phyloP scores from a whole-genome alignment of 2,329 filamentous ascomycete species.

The Metarhizium guizhouense region DNA sequence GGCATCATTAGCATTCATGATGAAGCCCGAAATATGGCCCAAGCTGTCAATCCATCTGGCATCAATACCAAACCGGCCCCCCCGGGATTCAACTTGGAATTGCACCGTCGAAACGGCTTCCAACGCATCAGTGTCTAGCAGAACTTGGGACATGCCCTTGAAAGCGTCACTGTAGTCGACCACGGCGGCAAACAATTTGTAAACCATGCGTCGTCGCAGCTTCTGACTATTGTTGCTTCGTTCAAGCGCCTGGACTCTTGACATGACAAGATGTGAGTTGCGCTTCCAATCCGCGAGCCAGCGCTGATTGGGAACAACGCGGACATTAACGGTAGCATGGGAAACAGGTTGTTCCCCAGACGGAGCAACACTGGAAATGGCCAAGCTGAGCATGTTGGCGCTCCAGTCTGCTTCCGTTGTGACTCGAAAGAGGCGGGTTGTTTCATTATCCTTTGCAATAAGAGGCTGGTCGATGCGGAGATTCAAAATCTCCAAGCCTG shows the following conservation, averaged over 20 bases:
- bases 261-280: slow-evolving; percentile 49
- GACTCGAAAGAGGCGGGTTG: slow-evolving; percentile 22
- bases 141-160: slow-evolving; percentile 5
- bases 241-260: slow-evolving; percentile 47
- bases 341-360: neutral
- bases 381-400: slow-evolving; percentile 33
- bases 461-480: slow-evolving; percentile 56
- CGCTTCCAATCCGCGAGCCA: slow-evolving; percentile 14
- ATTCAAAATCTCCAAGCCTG: slow-evolving; percentile 55
- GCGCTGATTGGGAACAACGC: neutral
- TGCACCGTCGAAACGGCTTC: neutral
- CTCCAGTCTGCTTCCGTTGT: slow-evolving; percentile 32
- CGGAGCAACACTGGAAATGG: slow-evolving; percentile 5
- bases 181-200: slow-evolving; percentile 8
- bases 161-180: slow-evolving; percentile 7
- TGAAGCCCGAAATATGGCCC: slow-evolving; percentile 51
- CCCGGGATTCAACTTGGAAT: neutral
- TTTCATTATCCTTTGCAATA: slow-evolving; percentile 15
- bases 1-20: slow-evolving; percentile 47
- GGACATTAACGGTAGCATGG: neutral
- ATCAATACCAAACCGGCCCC: neutral
- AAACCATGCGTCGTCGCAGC: slow-evolving; percentile 2
- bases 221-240: neutral
- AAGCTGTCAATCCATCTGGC: slow-evolving; percentile 44
- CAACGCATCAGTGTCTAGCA: neutral